Evolutionary conservation across 148 eudicot genomes (phyloP), one percentile per base, ranked within the genome.

Genomic region (Polygonum aviculare): DNA sequence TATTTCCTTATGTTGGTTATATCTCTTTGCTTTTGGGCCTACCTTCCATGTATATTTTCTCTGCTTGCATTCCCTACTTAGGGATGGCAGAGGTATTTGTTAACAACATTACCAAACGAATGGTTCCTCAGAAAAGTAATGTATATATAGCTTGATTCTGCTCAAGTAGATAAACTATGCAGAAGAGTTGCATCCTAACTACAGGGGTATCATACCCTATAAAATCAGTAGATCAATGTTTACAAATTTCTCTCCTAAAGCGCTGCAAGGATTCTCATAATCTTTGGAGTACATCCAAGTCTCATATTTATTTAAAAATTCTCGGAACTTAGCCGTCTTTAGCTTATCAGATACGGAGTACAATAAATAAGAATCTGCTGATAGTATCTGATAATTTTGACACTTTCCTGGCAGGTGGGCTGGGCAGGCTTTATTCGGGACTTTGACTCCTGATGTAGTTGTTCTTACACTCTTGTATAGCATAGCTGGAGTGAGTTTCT

Each of bases 341-440:
- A 51, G 15, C n/a, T 51, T 18, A 4, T 16, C 55, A 51, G 55
- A 51, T 51, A 51, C n/a, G n/a, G n/a, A n/a, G n/a, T n/a, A n/a
- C 31, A 26, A 26, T 26, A 26, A 26, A 51, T 44, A 44, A 44
- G 47, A 10, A 51, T 51, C 55, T 14, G n/a, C 55, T 14, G 5
- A 51, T 51, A 14, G 31, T 2, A 21, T 19, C 22, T 55, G 62
- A 50, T 1, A 50, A 50, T 50, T 50, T 50, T 50, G 54, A 10
- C 15, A 12, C 54, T 18, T 50, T 73, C 36, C 73, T 79, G 77
- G 22, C 78, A 94, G 98, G 98, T 94, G 98, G 98, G 98, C 98
- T 62, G 98, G 98, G 79, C 98, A 94, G 88, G 96, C 97, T 77
- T 87, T 94, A 74, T 94, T 94, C 82, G 98, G 98, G 73, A 94